Conservation (phyloP, 2,329 filamentous ascomycete species). For the Microdochium nivale region DNA sequence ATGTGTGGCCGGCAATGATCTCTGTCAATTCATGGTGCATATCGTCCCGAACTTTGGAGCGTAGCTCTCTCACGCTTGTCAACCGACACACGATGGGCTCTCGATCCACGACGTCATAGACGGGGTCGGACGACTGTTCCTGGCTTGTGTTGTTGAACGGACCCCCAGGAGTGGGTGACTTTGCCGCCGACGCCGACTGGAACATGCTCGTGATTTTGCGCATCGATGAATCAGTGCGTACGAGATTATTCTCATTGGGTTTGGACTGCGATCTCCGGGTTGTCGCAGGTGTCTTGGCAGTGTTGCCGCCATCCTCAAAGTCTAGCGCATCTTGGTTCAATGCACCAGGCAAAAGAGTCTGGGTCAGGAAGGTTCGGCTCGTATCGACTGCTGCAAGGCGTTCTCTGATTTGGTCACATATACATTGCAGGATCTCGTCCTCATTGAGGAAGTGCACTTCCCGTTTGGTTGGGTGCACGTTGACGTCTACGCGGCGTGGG, state of each 20-base stretch:
- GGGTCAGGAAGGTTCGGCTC: conserved; percentile 88
- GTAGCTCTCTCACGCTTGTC: conserved; percentile 77
- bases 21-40: conserved; percentile 85
- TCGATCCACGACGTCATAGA: conserved; percentile 64
- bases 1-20: conserved; percentile 79
- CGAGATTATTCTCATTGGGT: conserved; percentile 76
- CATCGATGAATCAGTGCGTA: conserved; percentile 79
- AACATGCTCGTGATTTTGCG: conserved; percentile 98
- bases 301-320: conserved; percentile 11
- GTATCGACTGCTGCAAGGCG: conserved; percentile 83
- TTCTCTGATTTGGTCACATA: conserved; percentile 72
- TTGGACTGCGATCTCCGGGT: conserved; percentile 38
- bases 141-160: conserved; percentile 11
- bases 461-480: conserved; percentile 92
- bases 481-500: conserved; percentile 87
- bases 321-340: conserved; percentile 13
- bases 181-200: conserved; percentile 41
- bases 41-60: conserved; percentile 67
- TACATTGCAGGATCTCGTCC: conserved; percentile 83
- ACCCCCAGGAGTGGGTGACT: conserved; percentile 22
- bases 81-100: conserved; percentile 64
- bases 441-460: conserved; percentile 98
- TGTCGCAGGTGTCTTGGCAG: conserved; percentile 22
- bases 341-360: conserved; percentile 74
- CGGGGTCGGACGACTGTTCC: conserved; percentile 21